A percentile compares a stretch with the other conserved stretches of the same genome.
phyloP scores from a whole-genome alignment of 805 yeast genomes.

The Ogataea thermomethanolica region DNA sequence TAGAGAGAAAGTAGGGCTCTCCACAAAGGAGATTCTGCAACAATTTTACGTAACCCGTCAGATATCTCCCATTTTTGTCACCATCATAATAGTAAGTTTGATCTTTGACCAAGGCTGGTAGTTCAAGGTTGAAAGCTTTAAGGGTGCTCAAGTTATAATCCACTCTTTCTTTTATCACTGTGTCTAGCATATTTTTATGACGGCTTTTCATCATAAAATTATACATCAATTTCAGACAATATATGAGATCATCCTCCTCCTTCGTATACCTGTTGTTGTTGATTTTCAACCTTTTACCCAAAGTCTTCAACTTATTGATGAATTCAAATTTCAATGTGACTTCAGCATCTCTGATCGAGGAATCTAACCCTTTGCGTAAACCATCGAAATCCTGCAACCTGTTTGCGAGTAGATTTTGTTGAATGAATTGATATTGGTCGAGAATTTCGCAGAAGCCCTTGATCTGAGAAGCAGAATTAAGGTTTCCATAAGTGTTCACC shows the following conservation, averaged over 20 bases:
- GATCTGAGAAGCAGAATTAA: constrained; percentile 37
- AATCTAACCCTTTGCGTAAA: constrained; percentile 56
- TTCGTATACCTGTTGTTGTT: constrained; percentile 30
- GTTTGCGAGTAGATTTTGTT: constrained; percentile 12
- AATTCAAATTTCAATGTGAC: constrained; percentile 49
- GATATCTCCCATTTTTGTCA: constrained; percentile 15
- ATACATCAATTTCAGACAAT: constrained; percentile 39
- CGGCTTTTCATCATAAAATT: constrained; percentile 40
- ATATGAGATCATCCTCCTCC: constrained; percentile 34
- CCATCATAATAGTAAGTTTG: constrained; percentile 32
- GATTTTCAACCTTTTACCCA: constrained; percentile 39
- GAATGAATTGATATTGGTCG: constrained; percentile 34
- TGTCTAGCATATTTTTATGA: constrained; percentile 30
- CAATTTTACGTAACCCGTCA: constrained; percentile 17
- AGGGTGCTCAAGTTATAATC: constrained; percentile 41
- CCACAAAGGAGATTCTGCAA: constrained; percentile 12
- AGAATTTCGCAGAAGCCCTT: constrained; percentile 36
- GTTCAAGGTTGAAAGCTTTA: constrained; percentile 42
- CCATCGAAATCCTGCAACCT: constrained; percentile 58
- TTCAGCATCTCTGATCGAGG: constrained; percentile 55
- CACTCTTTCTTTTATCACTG: constrained; percentile 41
- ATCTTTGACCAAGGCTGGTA: constrained; percentile 27
- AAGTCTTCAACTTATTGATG: constrained; percentile 37
- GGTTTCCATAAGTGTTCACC: constrained; percentile 28
- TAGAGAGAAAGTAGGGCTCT: constrained; percentile 21